phyloP scores from a whole-genome alignment of 2,329 filamentous ascomycete genomes.

The Coniella vitis region DNA sequence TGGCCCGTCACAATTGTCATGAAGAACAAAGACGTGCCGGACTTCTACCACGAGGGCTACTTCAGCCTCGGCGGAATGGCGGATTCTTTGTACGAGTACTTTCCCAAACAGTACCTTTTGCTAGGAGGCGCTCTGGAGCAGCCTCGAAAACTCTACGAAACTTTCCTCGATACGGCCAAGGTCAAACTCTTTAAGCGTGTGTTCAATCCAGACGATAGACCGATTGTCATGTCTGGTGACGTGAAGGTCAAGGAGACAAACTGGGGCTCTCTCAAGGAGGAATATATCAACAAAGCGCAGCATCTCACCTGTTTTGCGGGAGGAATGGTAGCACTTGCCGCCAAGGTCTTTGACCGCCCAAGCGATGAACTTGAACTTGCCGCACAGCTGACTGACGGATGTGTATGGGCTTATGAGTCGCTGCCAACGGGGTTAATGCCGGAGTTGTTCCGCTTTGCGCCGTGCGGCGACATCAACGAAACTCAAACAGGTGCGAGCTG shows the following conservation, averaged over 20 bases:
- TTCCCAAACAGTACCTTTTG: constrained; percentile 59
- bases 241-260: constrained; percentile 24
- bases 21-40: constrained; percentile 37
- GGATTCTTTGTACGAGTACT: constrained; percentile 58
- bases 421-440: constrained; percentile 53
- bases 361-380: constrained; percentile 50
- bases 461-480: constrained; percentile 25
- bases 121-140: constrained; percentile 52
- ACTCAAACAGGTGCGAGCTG: constrained; percentile 20
- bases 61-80: constrained; percentile 51
- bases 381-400: constrained; percentile 54
- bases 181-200: constrained; percentile 34
- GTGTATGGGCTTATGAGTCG: constrained; percentile 58
- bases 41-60: constrained; percentile 47
- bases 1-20: constrained; percentile 51
- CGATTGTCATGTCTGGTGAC: constrained; percentile 44
- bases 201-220: constrained; percentile 28
- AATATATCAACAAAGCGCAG: constrained; percentile 33
- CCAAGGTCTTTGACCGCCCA: constrained; percentile 51
- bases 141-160: constrained; percentile 24
- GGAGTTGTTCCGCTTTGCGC: constrained; percentile 47
- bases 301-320: constrained; percentile 59
- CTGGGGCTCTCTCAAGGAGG: constrained; percentile 19
- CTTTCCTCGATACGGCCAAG: constrained; percentile 28
- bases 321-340: constrained; percentile 58